Evolutionary conservation across 192 early-diverging fungal species (phyloP), one percentile per base, ranked within the genome.

Genomic region (Rhizophlyctis rosea): DNA sequence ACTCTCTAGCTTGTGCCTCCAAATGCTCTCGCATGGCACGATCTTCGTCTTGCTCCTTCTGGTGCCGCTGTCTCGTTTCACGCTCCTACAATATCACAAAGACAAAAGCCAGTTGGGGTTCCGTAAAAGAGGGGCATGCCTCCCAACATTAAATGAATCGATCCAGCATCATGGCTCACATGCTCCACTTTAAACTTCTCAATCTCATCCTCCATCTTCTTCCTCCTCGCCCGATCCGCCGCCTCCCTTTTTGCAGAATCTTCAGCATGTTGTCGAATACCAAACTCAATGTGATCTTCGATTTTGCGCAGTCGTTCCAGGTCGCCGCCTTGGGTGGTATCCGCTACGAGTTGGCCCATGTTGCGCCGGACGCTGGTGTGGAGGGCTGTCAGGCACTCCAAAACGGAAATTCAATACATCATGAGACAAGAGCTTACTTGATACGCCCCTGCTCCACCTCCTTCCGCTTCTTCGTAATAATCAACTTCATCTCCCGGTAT

Each of bases 401-500:
- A 25, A 25, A 54, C 25, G 32, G n/a, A 39, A 16, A 54, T 21
- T 21, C 34, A 57, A 33, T 35, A 23, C 39, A 63, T 25, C 34
- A 21, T 13, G 33, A 1, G 14, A 47, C 27, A 23, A 5, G n/a
- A 62, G 24, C 50, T 36, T 39, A 70, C 68, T 28, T 21, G 18
- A 57, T 54, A 18, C 47, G 59, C 49, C 48, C 16, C 5, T 9
- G 18, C 44, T 72, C 57, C 16, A 53, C 35, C 0, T 75, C 30
- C 62, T 70, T 72, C 13, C 68, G 67, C 25, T 64, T 50, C 0
- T 58, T 48, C 9, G 18, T 62, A 50, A 79, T 53, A 13, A 69
- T 33, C 3, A 28, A 1, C 51, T 79, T 72, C 74, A 79, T 76
- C 47, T 70, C 30, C 28, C 33, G 49, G 39, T 74, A 76, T 21